Evolutionary conservation across 164 flowering plant species (phyloP).

Genomic region (Annona cherimola): DNA sequence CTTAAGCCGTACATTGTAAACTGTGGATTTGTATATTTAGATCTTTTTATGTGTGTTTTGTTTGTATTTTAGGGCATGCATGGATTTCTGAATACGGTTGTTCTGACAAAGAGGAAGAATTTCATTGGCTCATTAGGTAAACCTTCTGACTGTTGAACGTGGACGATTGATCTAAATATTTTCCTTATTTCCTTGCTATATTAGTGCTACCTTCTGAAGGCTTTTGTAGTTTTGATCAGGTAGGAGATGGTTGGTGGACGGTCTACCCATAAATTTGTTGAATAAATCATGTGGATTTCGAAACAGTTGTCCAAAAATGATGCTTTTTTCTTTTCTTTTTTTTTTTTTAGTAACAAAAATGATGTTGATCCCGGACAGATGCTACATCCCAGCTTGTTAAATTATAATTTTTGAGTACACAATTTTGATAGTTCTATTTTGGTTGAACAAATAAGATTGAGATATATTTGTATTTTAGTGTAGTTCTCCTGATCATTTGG

Average conservation of each 20-base stretch:
- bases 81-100: constrained; percentile 98
- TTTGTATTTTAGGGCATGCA: constrained; percentile 71
- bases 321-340: neutral
- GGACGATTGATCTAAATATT: neutral
- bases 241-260: neutral
- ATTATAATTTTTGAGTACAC: neutral
- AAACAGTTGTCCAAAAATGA: neutral
- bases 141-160: neutral
- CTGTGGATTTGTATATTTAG: neutral
- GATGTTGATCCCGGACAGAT: neutral
- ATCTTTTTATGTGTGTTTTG: neutral
- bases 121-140: constrained; percentile 86
- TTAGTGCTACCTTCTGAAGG: neutral
- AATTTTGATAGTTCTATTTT: neutral
- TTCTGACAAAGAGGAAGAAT: constrained; percentile 91
- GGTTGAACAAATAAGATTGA: neutral
- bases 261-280: neutral
- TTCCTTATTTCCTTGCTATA: neutral
- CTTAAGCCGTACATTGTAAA: neutral
- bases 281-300: neutral
- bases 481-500: neutral
- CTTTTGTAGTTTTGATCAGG: neutral
- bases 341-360: neutral
- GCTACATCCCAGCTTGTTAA: neutral
- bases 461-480: neutral